Base-by-base conservation (phyloP, 176 grass and related monocot genomes). In the Melocanna baccifera region DNA sequence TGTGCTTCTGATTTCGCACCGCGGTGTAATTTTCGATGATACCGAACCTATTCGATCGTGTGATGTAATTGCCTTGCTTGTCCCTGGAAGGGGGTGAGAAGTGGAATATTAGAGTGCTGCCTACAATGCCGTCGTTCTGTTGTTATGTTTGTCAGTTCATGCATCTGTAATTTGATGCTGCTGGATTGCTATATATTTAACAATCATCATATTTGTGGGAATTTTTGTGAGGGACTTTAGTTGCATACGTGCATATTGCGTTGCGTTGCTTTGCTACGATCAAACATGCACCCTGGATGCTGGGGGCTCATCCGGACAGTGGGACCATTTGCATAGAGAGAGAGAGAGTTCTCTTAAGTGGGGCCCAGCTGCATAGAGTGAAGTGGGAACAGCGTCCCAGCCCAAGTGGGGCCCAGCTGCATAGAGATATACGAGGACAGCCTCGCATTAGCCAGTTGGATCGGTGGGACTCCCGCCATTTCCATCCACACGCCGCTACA, bases 1-100 rank as follows among this genome's bases (percentile, higher is more conserved):
- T 94, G 83, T 95, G 93, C 62, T 90, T 90, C 80, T 95, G 65
- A 90, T 42, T 68, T 52, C 78, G 1, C 42, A 26, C 10, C 6
- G 42, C 7, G n/a, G 42, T 69, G 55, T 1, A 32, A 83, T 77
- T 62, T 58, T 48, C 2, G 1, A 69, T 62, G 45, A 23, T 52
- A 19, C 18, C 16, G 4, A 40, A 39, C 19, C 20, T 73, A 78
- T 14, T 25, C 75, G 78, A 30, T 81, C 34, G 25, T 88, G 64
- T 80, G 40, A 30, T 92, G 83, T 79, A 79, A 83, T 75, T 84
- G 68, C 18, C 40, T 80, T 82, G 28, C 15, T 13, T 70, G 43
- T 9, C 37, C 65, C 78, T 9, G 2, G 25, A 68, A 74, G 40
- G 36, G 70, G 41, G 29, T 22, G 41, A 45, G 23, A 52, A 75